Evolutionary conservation across 2,329 filamentous ascomycete species (phyloP), one percentile per base, ranked within the genome.

Genomic region (Fonsecaea erecta): DNA sequence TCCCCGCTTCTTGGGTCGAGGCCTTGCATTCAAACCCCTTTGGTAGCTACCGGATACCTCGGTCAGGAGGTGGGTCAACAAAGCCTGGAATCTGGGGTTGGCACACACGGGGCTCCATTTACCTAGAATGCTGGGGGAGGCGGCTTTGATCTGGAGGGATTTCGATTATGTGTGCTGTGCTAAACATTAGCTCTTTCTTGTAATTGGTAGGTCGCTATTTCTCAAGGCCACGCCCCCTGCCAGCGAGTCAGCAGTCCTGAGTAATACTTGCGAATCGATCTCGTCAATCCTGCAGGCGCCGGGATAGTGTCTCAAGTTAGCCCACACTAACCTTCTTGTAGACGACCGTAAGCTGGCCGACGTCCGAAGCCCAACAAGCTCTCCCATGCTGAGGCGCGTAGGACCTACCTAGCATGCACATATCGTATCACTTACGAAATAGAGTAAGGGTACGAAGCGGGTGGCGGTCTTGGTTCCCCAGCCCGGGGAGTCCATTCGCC

Each of bases 1-100:
- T 26, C 57, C 57, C 40, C 57, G 40, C 43, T 52, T 60, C 57
- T 37, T 46, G 43, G 56, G n/a, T 60, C 57, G 28, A 60, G 28
- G 30, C 18, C 18, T 26, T 37, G 1, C 28, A 16, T 60, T 18
- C 21, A 37, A 37, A n/a, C n/a, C 43, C 43, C 28, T 28, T 37
- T 52, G 30, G 46, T 32, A 21, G 56, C 28, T 53, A 28, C 28
- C 46, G 26, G 43, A 46, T 60, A 37, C 57, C 57, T 60, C 57
- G 57, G 57, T 52, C 28, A 16, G 18, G 26, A n/a, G n/a, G 43
- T 28, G 57, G 16, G 28, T 2, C 57, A 21, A 52, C 46, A 26
- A 52, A 35, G 40, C 11, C 18, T 52, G 43, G 43, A 46, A 32
- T 16, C 32, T 37, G 18, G 43, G 43, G 43, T 48, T 48, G 18